A percentile compares a stretch with the other conserved stretches of the same genome.
These are phyloP conservation scores for carrot (Daucus carota) DNA, from an alignment of 129 eudicot species.

Conservation along the genomic window DH1_v3.0 NC_030381.2:17632001-17632500, in stretches of 20 bases:
- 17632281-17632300: conserved; percentile 19
- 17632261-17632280: not conserved
- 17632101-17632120: not conserved
- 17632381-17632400: conserved; percentile 31
- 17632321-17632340: conserved; percentile 11
- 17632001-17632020: not conserved
- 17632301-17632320: conserved; percentile 11
- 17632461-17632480: not conserved
- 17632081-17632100: not conserved
- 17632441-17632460: not conserved
- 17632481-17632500: not conserved
- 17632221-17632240: not conserved
- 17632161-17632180: too few species aligned
- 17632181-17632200: too few species aligned
- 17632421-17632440: conserved; percentile 37
- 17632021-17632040: not conserved
- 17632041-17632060: not conserved
- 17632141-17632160: not conserved
- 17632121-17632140: not conserved
- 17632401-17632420: conserved; percentile 13
- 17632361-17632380: conserved; percentile 22
- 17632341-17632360: conserved; percentile 25
- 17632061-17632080: not conserved
- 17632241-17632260: not conserved
- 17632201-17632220: not conserved